phyloP scores from a whole-genome alignment of 78 protist species.

The slime mould (Dictyostelium discoideum) region DNA sequence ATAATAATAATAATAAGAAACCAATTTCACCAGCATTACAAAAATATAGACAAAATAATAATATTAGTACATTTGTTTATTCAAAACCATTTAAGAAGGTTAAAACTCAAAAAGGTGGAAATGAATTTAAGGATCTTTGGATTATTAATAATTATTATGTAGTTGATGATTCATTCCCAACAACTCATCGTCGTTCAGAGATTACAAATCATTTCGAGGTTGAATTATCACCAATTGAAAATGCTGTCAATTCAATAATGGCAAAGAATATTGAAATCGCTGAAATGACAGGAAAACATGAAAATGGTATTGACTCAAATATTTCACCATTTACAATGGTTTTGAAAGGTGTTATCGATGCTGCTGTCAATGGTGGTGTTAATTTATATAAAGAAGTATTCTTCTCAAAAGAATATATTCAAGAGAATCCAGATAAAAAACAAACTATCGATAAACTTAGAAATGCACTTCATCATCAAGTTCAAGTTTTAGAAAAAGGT shows the following conservation, averaged over 20 bases:
- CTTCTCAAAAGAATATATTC: constrained; percentile 28
- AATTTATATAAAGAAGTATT: constrained; percentile 85
- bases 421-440: constrained; percentile 50
- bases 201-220: constrained; percentile 45
- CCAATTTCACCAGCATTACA: constrained; percentile 48
- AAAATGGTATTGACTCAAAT: constrained; percentile 27
- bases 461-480: constrained; percentile 36
- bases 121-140: constrained; percentile 89
- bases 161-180: constrained; percentile 80
- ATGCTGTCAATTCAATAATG: constrained; percentile 79
- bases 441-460: constrained; percentile 24
- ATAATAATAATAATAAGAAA: background rate
- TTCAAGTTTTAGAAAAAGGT: constrained; percentile 11
- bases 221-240: constrained; percentile 81
- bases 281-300: constrained; percentile 46
- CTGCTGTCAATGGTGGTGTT: constrained; percentile 90
- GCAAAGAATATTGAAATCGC: constrained; percentile 81
- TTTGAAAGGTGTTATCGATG: constrained; percentile 88
- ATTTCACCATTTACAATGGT: constrained; percentile 83
- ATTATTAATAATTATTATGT: constrained; percentile 55
- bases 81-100: constrained; percentile 79
- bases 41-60: constrained; percentile 64
- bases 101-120: constrained; percentile 28
- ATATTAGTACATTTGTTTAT: constrained; percentile 67
- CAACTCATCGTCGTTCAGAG: constrained; percentile 77